phyloP scores from a whole-genome alignment of 2,329 filamentous ascomycete genomes.

The Parasarocladium wereldwijsianum region DNA sequence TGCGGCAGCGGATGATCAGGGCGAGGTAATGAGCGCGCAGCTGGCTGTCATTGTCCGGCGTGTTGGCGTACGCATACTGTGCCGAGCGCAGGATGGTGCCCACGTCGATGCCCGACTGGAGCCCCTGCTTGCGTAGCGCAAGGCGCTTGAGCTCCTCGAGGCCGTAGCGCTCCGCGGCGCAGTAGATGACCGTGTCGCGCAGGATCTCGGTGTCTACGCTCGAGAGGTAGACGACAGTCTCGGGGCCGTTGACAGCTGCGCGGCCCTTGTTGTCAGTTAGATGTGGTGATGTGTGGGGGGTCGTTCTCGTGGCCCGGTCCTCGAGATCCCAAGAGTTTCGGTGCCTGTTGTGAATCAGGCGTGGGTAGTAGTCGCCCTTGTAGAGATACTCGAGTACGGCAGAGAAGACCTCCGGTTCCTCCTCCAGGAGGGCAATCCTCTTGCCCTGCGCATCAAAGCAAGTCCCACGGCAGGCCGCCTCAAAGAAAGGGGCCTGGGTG shows the following conservation, averaged over 20 bases:
- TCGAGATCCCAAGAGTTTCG: conserved; percentile 84
- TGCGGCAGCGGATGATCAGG: conserved; percentile 91
- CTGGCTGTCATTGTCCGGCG: conserved; percentile 79
- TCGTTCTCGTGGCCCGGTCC: conserved; percentile 32
- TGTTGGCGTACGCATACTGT: conserved; percentile 91
- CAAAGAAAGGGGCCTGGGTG: conserved; percentile 72
- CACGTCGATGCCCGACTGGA: conserved; percentile 85
- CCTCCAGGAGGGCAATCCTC: conserved; percentile 57
- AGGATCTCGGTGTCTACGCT: conserved; percentile 64
- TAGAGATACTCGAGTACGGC: conserved; percentile 93
- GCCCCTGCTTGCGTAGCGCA: conserved; percentile 83
- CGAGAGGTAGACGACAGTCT: conserved; percentile 52
- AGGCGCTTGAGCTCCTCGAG: conserved; percentile 86
- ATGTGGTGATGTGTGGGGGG: conserved; percentile 36
- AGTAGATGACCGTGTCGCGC: conserved; percentile 90
- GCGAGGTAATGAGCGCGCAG: conserved; percentile 95
- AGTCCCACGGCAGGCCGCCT: conserved; percentile 53
- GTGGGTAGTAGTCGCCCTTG: conserved; percentile 91
- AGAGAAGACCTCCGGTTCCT: conserved; percentile 86
- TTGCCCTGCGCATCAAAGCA: conserved; percentile 63
- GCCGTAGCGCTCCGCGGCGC: conserved; percentile 77
- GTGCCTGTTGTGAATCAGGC: conserved; percentile 74
- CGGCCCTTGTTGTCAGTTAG: conserved; percentile 28
- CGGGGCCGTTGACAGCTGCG: conserved; percentile 23
- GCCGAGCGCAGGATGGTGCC: conserved; percentile 83